phyloP scores from a whole-genome alignment of 2,329 filamentous ascomycete species.

The Kalmusia sp. region DNA sequence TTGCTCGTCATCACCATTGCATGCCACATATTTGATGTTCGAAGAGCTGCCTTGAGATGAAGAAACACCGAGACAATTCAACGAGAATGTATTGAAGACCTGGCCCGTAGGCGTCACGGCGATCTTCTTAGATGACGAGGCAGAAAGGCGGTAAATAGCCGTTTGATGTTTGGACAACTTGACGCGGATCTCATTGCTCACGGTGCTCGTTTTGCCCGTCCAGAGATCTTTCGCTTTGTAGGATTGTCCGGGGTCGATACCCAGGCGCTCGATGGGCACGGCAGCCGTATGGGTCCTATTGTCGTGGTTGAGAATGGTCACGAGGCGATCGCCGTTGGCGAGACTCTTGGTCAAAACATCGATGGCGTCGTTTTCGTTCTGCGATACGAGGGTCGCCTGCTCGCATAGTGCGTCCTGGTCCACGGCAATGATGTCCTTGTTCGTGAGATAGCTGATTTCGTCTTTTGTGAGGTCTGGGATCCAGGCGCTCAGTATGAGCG shows the following conservation, averaged over 20 bases:
- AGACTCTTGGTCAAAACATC: conserved; percentile 58
- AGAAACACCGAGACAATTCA: conserved; percentile 51
- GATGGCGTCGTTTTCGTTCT: conserved; percentile 50
- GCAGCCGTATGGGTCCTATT: conserved; percentile 32
- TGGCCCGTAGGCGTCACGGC: conserved; percentile 53
- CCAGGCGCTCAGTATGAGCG: conserved; percentile 49
- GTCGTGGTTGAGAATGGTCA: conserved; percentile 57
- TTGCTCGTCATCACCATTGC: conserved; percentile 50
- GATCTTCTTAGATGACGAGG: conserved; percentile 14
- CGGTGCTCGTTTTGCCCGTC: conserved; percentile 41
- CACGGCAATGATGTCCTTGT: conserved; percentile 51
- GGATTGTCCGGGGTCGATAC: conserved; percentile 39
- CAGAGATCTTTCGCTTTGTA: conserved; percentile 53
- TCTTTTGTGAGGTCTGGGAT: conserved; percentile 47
- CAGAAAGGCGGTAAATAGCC: conserved; percentile 52
- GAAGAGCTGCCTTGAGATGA: conserved; percentile 8
- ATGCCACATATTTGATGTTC: conserved; percentile 43
- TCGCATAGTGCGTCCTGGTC: conserved; percentile 53
- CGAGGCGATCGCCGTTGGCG: conserved; percentile 55
- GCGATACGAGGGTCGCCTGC: conserved; percentile 57
- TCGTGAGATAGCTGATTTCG: conserved; percentile 33
- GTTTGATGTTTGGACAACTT: conserved; percentile 50
- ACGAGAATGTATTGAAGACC: conserved; percentile 58
- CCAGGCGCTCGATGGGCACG: conserved; percentile 47
- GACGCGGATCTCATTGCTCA: conserved; percentile 32